These are phyloP conservation scores for Pelargonium exstipulatum DNA, from an alignment of 441 rosid species.

Conservation along the genomic window DNA sequence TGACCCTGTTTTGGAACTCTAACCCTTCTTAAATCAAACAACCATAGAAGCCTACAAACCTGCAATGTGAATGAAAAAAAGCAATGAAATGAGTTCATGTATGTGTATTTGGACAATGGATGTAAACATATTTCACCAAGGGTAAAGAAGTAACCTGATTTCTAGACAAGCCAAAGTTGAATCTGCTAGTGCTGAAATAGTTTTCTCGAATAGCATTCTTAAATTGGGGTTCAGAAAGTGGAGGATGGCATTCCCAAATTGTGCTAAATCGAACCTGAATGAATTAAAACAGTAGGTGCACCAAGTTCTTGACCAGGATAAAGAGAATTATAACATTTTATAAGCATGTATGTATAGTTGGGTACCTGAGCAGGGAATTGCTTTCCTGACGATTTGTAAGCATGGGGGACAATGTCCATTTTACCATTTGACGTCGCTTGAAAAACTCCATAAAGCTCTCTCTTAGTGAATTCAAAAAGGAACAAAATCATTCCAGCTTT, in stretches of 20 bases:
- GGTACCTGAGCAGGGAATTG: constrained; percentile 33
- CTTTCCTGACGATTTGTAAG: constrained; percentile 28
- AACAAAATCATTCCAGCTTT: constrained; percentile 32
- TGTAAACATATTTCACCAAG: background rate
- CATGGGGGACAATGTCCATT: constrained; percentile 21
- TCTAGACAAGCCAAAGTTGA: constrained; percentile 27
- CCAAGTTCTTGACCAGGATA: background rate
- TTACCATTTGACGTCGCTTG: constrained; percentile 24
- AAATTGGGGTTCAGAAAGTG: constrained; percentile 27
- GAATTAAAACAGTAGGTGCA: background rate
- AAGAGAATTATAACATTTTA: background rate
- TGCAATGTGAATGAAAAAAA: constrained; percentile 8
- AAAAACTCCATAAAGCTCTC: constrained; percentile 29
- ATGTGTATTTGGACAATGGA: background rate
- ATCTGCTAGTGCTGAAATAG: constrained; percentile 17
- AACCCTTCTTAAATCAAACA: constrained; percentile 25
- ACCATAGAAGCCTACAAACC: constrained; percentile 25
- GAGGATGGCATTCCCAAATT: constrained; percentile 25
- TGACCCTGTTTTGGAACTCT: background rate
- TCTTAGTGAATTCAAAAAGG: constrained; percentile 25
- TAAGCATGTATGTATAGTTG: background rate
- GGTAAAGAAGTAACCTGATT: constrained; percentile 19
- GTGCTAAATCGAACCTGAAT: constrained; percentile 27
- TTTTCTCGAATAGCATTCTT: constrained; percentile 23
- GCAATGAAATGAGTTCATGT: background rate